phyloP scores from a whole-genome alignment of 2,329 filamentous ascomycete genomes.

The Fusarium papillatum region DNA sequence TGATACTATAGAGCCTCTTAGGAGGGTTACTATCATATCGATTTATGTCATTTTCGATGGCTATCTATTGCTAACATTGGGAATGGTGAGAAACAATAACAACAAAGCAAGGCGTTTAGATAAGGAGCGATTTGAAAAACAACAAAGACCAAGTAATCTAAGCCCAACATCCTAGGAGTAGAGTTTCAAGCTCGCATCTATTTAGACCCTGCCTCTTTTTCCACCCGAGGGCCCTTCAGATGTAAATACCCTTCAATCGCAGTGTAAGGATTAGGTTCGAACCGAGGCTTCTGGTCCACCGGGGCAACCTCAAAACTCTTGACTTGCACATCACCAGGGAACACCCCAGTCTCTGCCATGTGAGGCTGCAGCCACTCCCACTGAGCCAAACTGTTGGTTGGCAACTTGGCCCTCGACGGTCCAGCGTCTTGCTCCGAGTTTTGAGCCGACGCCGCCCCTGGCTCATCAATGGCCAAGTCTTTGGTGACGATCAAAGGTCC shows the following conservation, averaged over 20 bases:
- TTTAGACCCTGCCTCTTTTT: too few species aligned
- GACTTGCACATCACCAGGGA: too few species aligned
- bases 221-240: not conserved
- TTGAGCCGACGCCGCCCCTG: not conserved
- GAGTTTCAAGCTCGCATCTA: too few species aligned
- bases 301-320: not conserved
- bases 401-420: too few species aligned
- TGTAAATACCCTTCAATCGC: constrained; percentile 25
- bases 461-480: constrained; percentile 20
- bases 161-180: too few species aligned
- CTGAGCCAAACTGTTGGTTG: constrained; percentile 2
- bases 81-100: too few species aligned
- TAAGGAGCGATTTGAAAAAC: too few species aligned
- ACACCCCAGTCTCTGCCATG: not conserved
- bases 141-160: too few species aligned
- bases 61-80: too few species aligned
- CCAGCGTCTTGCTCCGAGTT: not conserved
- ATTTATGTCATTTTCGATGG: too few species aligned
- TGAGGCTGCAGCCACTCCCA: constrained; percentile 54
- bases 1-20: not conserved
- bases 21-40: too few species aligned
- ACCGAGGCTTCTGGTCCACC: not conserved
- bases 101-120: too few species aligned
- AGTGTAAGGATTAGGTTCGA: constrained; percentile 19
- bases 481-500: constrained; percentile 48